Conservation (phyloP, 2,329 filamentous ascomycete genomes). For the Fusarium xyrophilum region DNA sequence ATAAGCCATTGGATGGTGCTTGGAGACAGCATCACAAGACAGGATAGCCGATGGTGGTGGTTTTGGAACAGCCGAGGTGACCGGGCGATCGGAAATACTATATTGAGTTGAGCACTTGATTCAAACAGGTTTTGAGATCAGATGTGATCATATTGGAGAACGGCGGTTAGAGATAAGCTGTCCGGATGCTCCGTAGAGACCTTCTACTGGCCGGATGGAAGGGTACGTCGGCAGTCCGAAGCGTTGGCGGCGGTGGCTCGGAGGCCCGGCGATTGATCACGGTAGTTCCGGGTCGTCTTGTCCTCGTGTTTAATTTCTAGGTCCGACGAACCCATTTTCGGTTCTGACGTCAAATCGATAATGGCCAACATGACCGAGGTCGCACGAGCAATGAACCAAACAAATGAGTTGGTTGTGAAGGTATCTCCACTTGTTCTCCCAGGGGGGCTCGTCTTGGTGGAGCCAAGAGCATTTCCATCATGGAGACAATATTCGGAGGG, state of each 20-base stretch:
- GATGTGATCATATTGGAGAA: conserved; percentile 7
- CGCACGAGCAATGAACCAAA: conserved; percentile 29
- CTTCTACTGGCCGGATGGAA: conserved; percentile 32
- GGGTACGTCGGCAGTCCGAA: conserved; percentile 39
- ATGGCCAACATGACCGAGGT: conserved; percentile 35
- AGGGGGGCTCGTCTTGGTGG: conserved; percentile 14
- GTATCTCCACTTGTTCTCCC: conserved; percentile 16
- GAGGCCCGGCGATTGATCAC: conserved; percentile 35
- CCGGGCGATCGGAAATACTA: conserved; percentile 38
- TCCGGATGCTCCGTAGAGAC: neutral
- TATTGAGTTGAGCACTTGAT: neutral
- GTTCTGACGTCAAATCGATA: conserved; percentile 40
- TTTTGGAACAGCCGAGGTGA: conserved; percentile 29
- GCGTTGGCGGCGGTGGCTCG: conserved; percentile 23
- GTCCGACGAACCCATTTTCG: conserved; percentile 4
- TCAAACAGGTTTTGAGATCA: conserved; percentile 9
- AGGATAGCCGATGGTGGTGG: conserved; percentile 27
- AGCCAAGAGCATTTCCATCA: conserved; percentile 11
- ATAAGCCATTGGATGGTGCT: neutral
- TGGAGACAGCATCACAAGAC: conserved; percentile 6
- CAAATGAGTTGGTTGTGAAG: neutral
- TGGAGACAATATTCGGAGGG: conserved; percentile 11
- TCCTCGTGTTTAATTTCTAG: conserved; percentile 12
- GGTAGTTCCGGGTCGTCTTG: conserved; percentile 26
- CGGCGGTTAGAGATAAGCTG: conserved; percentile 1